Evolutionary conservation across 179 eudicot species (phyloP).

Genomic region (Spergularia azorica): DNA sequence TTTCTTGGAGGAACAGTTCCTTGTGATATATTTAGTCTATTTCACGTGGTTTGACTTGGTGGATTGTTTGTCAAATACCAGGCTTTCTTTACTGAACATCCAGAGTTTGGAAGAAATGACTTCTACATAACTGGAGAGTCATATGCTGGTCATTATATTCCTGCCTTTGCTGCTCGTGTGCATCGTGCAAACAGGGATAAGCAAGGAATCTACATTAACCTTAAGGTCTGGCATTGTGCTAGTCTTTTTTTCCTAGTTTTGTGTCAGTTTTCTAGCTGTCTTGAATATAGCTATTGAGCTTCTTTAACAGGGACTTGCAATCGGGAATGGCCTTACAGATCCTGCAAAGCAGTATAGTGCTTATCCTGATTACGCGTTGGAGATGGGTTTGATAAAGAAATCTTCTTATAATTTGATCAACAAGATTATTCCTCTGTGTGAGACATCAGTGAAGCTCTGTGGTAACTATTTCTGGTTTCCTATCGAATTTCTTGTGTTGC

Average conservation of each 20-base stretch:
- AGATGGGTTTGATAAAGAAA: conserved; percentile 58
- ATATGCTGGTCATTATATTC: conserved; percentile 78
- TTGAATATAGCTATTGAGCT: background rate
- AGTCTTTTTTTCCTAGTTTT: background rate
- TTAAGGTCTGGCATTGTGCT: conserved; percentile 46
- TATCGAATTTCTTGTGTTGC: background rate
- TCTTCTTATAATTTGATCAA: conserved; percentile 44
- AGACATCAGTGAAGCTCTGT: conserved; percentile 60
- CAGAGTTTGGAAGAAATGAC: conserved; percentile 52
- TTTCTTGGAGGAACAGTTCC: background rate
- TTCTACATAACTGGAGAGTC: conserved; percentile 83
- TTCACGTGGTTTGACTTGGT: background rate
- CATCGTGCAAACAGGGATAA: conserved; percentile 66
- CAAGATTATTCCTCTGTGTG: conserved; percentile 55
- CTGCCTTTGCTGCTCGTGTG: conserved; percentile 77
- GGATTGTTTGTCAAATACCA: conserved; percentile 22
- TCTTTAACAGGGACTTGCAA: conserved; percentile 62
- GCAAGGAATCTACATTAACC: conserved; percentile 67
- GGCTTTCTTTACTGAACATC: conserved; percentile 72
- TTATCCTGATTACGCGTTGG: conserved; percentile 75
- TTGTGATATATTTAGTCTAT: background rate
- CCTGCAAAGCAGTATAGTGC: conserved; percentile 73
- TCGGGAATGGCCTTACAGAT: conserved; percentile 76
- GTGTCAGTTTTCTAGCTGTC: background rate
- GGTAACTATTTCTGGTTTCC: conserved; percentile 36